phyloP scores from a whole-genome alignment of 208 protist genomes.

The Wallacemonas sp. region DNA sequence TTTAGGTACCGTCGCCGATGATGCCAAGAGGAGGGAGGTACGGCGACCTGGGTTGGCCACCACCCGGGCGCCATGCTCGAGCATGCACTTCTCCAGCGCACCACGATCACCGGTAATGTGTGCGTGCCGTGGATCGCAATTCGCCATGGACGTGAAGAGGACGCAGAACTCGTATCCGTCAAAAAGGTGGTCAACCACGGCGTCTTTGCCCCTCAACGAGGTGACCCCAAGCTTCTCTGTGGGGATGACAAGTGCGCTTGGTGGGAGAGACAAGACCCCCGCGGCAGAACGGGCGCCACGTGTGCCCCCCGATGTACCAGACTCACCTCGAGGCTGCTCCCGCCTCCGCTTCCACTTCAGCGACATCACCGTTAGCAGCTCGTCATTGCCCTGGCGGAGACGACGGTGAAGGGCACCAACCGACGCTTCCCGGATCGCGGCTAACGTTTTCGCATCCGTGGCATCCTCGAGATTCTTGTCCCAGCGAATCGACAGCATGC shows the following conservation, averaged over 20 bases:
- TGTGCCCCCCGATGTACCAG: not conserved
- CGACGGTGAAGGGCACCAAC: conserved; percentile 17
- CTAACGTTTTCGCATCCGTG: conserved; percentile 18
- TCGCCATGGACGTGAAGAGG: conserved; percentile 26
- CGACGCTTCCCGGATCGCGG: conserved; percentile 20
- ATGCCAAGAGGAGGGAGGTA: conserved; percentile 33
- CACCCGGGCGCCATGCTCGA: conserved; percentile 39
- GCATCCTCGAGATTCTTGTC: conserved; percentile 46
- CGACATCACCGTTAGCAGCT: conserved; percentile 25
- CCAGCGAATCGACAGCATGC: conserved; percentile 40
- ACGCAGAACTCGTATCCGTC: conserved; percentile 46
- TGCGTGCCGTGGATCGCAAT: not conserved
- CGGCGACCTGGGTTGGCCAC: conserved; percentile 37
- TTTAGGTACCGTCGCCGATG: conserved; percentile 16
- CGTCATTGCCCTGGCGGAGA: conserved; percentile 13
- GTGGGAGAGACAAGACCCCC: conserved; percentile 1
- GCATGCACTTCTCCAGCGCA: conserved; percentile 35
- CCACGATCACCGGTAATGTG: not conserved
- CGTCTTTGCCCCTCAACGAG: conserved; percentile 1
- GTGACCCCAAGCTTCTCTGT: conserved; percentile 15
- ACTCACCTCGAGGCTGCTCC: not conserved
- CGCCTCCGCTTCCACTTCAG: conserved; percentile 25
- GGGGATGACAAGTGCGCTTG: conserved; percentile 5
- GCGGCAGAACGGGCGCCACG: too few species aligned
- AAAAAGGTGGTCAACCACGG: conserved; percentile 25